A percentile compares a stretch with the other conserved stretches of the same genome.
These are phyloP conservation scores for Favolaschia claudopus DNA, from an alignment of 768 basidiomycete genomes.

Conservation along the genomic window DNA sequence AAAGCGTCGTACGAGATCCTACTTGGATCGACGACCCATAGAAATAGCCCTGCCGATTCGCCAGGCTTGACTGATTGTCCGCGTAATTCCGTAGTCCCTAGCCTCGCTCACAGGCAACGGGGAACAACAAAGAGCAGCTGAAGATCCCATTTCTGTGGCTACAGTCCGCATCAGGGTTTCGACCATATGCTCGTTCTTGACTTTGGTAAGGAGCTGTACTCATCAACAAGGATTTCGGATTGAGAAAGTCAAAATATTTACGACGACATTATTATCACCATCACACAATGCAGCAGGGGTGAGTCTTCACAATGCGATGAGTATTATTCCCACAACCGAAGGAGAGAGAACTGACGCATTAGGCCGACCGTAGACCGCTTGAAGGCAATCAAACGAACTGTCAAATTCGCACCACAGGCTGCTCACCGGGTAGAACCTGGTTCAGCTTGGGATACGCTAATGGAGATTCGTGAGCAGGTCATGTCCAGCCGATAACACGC, in stretches of 20 bases:
- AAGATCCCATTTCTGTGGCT: conserved; percentile 61
- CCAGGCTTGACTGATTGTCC: conserved; percentile 69
- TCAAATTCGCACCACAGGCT: neutral
- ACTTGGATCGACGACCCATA: conserved; percentile 55
- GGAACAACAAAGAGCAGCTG: conserved; percentile 51
- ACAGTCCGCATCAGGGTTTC: conserved; percentile 55
- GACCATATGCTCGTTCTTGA: conserved; percentile 50
- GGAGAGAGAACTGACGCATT: conserved; percentile 33
- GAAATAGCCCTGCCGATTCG: conserved; percentile 66
- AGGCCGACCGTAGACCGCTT: conserved; percentile 42
- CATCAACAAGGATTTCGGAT: neutral
- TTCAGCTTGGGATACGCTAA: conserved; percentile 43
- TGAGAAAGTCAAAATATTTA: neutral
- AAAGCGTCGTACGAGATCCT: conserved; percentile 1
- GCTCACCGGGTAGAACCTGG: conserved; percentile 39
- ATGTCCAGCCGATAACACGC: conserved; percentile 32
- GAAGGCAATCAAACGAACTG: neutral
- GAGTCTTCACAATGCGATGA: conserved; percentile 23
- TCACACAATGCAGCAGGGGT: conserved; percentile 40
- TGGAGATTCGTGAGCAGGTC: neutral
- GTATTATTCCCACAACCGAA: neutral
- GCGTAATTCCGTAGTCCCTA: conserved; percentile 51
- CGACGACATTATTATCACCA: conserved; percentile 40
- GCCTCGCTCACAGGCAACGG: conserved; percentile 48
- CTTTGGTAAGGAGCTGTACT: conserved; percentile 49